Conservation (phyloP, 108 stramenopile species). For the Poteriospumella lacustris region DNA sequence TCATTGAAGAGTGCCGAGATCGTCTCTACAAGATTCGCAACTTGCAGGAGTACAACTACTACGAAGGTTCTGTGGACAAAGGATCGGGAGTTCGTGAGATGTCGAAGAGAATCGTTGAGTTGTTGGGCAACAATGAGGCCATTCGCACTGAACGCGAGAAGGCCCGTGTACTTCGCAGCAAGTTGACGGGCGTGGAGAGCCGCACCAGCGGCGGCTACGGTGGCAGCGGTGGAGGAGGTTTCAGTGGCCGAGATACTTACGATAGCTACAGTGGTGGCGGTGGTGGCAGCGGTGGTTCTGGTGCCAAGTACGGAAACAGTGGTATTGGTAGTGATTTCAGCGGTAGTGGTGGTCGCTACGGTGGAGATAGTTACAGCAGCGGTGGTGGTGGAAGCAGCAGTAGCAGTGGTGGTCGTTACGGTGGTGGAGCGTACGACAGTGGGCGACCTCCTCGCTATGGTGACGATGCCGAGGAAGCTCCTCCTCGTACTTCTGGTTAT, state of each 20-base stretch:
- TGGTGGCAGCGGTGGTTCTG: background rate
- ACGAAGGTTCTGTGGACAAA: slow-evolving; percentile 75
- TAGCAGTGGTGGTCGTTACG: background rate
- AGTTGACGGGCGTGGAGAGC: slow-evolving; percentile 34
- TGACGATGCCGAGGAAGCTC: background rate
- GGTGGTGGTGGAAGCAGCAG: background rate
- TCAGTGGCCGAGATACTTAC: background rate
- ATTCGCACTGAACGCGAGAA: slow-evolving; percentile 85
- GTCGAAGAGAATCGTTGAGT: slow-evolving; percentile 80
- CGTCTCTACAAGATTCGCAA: slow-evolving; percentile 59
- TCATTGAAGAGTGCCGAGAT: slow-evolving; percentile 88
- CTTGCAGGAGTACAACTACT: slow-evolving; percentile 83
- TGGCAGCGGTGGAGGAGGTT: background rate
- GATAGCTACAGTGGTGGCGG: slow-evolving; percentile 21
- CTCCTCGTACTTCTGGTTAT: background rate
- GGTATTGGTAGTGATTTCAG: background rate
- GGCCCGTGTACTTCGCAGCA: slow-evolving; percentile 64
- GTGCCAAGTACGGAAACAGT: slow-evolving; percentile 12
- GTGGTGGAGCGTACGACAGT: slow-evolving; percentile 10
- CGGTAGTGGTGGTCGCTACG: slow-evolving; percentile 11
- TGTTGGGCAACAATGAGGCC: slow-evolving; percentile 76
- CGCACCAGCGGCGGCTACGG: background rate
- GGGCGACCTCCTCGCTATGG: background rate
- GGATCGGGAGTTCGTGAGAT: slow-evolving; percentile 71
- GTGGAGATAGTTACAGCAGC: slow-evolving; percentile 2